These are phyloP conservation scores for Tricholoma bakamatsutake DNA, from an alignment of 768 basidiomycete species.

Conservation along the genomic window DNA sequence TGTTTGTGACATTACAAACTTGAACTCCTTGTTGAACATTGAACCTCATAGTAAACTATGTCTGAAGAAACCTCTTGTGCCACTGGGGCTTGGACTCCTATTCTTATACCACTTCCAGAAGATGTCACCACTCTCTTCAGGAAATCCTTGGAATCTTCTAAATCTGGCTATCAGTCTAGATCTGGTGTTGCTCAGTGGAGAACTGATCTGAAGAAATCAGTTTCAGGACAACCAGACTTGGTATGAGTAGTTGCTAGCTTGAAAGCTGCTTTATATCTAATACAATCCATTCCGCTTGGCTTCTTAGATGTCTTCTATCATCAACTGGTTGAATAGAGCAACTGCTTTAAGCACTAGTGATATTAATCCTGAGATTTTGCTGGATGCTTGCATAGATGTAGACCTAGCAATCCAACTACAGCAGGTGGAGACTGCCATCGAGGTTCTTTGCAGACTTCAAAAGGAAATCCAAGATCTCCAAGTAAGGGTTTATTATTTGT, in stretches of 20 bases:
- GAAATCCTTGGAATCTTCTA: not conserved
- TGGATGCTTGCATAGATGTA: not conserved
- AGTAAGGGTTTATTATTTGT: not conserved
- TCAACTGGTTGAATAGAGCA: not conserved
- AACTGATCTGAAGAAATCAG: not conserved
- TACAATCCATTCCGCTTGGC: not conserved
- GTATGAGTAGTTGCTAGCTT: too few species aligned
- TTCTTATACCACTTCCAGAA: not conserved
- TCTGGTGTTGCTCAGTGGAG: not conserved
- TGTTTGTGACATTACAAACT: too few species aligned
- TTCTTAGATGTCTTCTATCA: not conserved
- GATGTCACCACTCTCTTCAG: too few species aligned
- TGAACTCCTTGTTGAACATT: too few species aligned
- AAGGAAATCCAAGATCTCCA: not conserved
- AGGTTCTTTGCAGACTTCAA: not conserved
- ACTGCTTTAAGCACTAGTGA: not conserved
- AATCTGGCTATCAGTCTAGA: not conserved
- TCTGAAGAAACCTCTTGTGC: not conserved
- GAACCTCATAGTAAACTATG: not conserved
- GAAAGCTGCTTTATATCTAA: too few species aligned
- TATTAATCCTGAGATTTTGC: not conserved
- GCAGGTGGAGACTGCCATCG: not conserved
- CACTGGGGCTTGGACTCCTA: not conserved
- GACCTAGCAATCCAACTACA: not conserved
- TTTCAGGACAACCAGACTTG: not conserved